Base-by-base conservation (phyloP, 2,329 filamentous ascomycete species). In the Diaporthe australafricana region DNA sequence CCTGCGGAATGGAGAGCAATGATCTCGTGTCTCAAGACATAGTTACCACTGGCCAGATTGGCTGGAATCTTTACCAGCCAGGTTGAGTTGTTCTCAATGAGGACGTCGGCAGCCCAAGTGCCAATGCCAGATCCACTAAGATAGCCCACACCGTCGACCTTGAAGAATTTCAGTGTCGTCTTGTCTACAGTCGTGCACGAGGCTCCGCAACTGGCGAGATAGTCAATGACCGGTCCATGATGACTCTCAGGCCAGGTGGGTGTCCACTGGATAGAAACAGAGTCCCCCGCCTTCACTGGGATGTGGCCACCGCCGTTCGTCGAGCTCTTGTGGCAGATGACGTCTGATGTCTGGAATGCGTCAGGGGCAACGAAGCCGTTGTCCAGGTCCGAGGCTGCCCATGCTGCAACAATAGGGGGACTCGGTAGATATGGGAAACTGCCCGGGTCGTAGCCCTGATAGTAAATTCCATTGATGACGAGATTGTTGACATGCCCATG, bases 1-100 rank as follows among this genome's bases (percentile, higher is more conserved):
- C 71, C 77, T 17, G 84, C 83, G 22, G 78, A 79, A 78, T 86
- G 84, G 30, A 86, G 81, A 53, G 80, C 84, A 63, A 86, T 84
- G 71, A 85, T 85, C 76, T 86, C 84, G 72, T 85, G 82, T 22
- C 84, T 80, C 48, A 86, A 77, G 68, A 86, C 84, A 71, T 86
- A 86, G 78, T 85, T 85, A 6, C 84, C 84, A 12, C 81, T 76
- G 11, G 79, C 80, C 45, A 86, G 79, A 71, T 73, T 74, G 66
- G 76, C 77, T 56, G 84, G 84, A 69, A 86, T 83, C 35, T 81
- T 83, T 30, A 84, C 79, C 57, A 80, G 82, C 80, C 82, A 84
- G 74, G 79, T 84, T 79, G 83, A 84, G 80, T 85, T 85, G 77
- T 83, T 81, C 70, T 78, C 74, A 76, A 85, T 85, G 75, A 86